Conservation (phyloP, 495 filamentous ascomycete genomes). For the Talaromyces trachyspermus region DNA sequence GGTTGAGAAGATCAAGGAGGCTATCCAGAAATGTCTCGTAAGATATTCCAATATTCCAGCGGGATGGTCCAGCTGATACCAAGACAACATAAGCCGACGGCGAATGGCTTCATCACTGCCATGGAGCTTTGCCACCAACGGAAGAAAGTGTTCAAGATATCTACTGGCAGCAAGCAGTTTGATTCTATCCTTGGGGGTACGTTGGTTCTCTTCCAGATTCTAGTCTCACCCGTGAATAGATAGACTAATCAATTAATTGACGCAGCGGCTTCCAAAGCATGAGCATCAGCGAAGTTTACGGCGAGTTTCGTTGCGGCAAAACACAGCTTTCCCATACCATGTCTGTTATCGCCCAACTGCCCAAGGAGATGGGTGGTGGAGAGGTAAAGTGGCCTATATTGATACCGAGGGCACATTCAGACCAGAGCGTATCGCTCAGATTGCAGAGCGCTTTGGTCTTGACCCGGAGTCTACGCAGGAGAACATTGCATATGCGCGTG, state of each 20-base stretch:
- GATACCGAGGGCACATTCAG: slow-evolving; percentile 77
- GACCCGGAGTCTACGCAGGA: slow-evolving; percentile 60
- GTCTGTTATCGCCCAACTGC: slow-evolving; percentile 56
- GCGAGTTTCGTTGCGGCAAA: slow-evolving; percentile 75
- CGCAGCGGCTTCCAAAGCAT: slow-evolving; percentile 68
- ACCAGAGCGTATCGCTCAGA: slow-evolving; percentile 64
- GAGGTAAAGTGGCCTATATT: slow-evolving; percentile 78
- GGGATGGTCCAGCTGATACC: no score
- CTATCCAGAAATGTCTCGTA: slow-evolving; percentile 64
- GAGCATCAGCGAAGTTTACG: slow-evolving; percentile 68
- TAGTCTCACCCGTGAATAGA: background rate
- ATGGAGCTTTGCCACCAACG: slow-evolving; percentile 63
- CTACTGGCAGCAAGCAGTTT: slow-evolving; percentile 69
- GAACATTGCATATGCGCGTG: slow-evolving; percentile 68
- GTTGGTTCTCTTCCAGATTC: slow-evolving; percentile 1
- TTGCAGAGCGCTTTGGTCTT: slow-evolving; percentile 67
- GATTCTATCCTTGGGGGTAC: slow-evolving; percentile 65
- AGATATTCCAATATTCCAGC: slow-evolving; percentile 7
- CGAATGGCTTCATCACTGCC: slow-evolving; percentile 68
- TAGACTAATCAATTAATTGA: background rate
- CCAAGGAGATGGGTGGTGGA: slow-evolving; percentile 60
- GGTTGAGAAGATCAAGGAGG: slow-evolving; percentile 77
- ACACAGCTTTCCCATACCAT: slow-evolving; percentile 64
- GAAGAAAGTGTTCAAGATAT: slow-evolving; percentile 61
- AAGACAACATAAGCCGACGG: slow-evolving; percentile 55